Evolutionary conservation across 352 stramenopile species (phyloP).

Genomic region (Globisporangium spiculum): DNA sequence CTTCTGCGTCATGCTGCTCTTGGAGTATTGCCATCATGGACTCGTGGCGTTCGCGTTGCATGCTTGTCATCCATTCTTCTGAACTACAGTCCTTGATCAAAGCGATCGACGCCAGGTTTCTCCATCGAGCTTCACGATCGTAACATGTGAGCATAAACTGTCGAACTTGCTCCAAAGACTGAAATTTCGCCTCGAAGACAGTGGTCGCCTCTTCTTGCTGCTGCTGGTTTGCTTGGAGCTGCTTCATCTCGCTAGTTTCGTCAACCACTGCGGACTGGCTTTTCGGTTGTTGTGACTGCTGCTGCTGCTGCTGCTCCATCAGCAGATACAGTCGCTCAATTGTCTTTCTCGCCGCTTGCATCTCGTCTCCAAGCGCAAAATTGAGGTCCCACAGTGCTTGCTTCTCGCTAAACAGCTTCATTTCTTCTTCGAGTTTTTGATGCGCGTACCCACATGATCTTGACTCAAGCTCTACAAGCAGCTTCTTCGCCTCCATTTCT

Average conservation of each 20-base stretch:
- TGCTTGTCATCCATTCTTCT: slow-evolving; percentile 66
- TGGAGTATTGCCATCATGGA: slow-evolving; percentile 41
- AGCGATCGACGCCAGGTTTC: slow-evolving; percentile 35
- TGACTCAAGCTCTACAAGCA: slow-evolving; percentile 47
- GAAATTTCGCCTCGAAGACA: slow-evolving; percentile 50
- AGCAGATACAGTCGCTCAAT: slow-evolving; percentile 44
- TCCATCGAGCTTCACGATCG: slow-evolving; percentile 63
- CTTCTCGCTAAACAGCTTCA: slow-evolving; percentile 54
- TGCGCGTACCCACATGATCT: slow-evolving; percentile 42
- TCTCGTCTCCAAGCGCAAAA: slow-evolving; percentile 36
- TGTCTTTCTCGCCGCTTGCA: slow-evolving; percentile 32
- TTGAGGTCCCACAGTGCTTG: slow-evolving; percentile 60
- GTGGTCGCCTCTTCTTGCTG: slow-evolving; percentile 34
- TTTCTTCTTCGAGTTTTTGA: slow-evolving; percentile 52
- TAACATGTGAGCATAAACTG: slow-evolving; percentile 66
- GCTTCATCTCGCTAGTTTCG: background rate
- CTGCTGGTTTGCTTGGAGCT: slow-evolving; percentile 15
- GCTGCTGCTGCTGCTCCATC: slow-evolving; percentile 20
- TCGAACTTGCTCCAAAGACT: slow-evolving; percentile 43
- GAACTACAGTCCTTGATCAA: slow-evolving; percentile 60
- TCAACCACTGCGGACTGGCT: background rate
- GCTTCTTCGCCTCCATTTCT: slow-evolving; percentile 30
- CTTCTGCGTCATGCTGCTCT: slow-evolving; percentile 43
- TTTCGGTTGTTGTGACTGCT: background rate
- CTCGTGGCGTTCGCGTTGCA: slow-evolving; percentile 56